phyloP scores from a whole-genome alignment of 2,329 filamentous ascomycete species.

The Fusarium austroafricanum region DNA sequence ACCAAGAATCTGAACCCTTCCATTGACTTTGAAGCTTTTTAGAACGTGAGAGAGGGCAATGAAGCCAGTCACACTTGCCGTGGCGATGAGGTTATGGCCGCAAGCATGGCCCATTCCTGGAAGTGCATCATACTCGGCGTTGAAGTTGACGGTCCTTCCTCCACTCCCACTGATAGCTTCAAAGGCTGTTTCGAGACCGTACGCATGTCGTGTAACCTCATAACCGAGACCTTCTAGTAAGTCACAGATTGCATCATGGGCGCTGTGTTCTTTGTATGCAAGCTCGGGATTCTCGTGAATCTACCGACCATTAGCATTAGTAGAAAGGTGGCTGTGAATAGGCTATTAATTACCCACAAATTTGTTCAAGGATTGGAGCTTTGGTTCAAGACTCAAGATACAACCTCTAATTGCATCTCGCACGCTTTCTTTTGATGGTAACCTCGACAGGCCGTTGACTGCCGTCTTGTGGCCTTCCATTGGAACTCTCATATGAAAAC shows the following conservation, averaged over 20 bases:
- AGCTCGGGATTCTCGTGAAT: constrained; percentile 18
- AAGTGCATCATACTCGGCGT: constrained; percentile 23
- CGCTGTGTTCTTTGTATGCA: constrained; percentile 2
- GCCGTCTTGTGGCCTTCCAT: background rate
- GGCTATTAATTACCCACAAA: background rate
- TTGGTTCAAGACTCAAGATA: background rate
- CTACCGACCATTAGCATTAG: no score
- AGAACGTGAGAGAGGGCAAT: background rate
- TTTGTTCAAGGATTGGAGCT: background rate
- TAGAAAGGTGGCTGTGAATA: no score
- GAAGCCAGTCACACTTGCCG: constrained; percentile 3
- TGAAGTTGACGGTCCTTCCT: constrained; percentile 15
- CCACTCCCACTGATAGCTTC: constrained; percentile 1
- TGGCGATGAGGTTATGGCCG: constrained; percentile 20
- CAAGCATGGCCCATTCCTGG: constrained; percentile 18
- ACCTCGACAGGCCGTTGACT: no score
- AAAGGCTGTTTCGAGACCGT: constrained; percentile 8
- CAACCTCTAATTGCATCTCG: background rate
- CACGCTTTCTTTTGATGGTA: background rate
- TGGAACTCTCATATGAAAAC: background rate
- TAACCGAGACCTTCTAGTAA: background rate
- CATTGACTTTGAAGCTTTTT: background rate
- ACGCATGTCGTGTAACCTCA: background rate
- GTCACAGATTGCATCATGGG: background rate
- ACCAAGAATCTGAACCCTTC: constrained; percentile 7